Evolutionary conservation across 2,329 filamentous ascomycete genomes (phyloP), one percentile per base, ranked within the genome.

Genomic region (Fusarium incarnatum): DNA sequence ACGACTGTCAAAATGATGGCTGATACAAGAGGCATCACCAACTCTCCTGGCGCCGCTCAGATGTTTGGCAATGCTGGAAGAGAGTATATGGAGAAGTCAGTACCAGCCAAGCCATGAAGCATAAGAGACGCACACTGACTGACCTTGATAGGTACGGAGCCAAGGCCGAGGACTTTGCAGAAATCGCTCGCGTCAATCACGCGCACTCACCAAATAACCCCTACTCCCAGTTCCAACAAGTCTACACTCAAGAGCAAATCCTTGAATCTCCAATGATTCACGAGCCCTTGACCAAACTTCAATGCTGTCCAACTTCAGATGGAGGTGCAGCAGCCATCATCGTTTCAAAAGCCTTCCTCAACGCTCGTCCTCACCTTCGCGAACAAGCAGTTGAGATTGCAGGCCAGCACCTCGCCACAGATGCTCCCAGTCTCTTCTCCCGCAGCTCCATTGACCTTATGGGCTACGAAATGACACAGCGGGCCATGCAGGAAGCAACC

Each of bases 271-370:
- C 93, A 64, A 92, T 89, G 86, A 93, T 98, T 80, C 90, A 93
- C 82, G 89, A 89, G 70, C 95, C 95, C 18, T 87, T 98, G 59
- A 98, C 96, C 62, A 98, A 98, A 83, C 90, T 98, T n/a, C 96
- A 98, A 83, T 98, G 95, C 87, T 98, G 95, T 82, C 95, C 96
- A 2, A 98, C 95, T 2, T 97, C 94, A 1, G 96, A 98, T 80
- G 95, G 95, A 50, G 93, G 91, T 48, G 95, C 94, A 1, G 94
- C 96, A 1, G 93, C 93, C 16, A 91, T 98, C 32, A 84, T 99
- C 54, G 94, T 97, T 57, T 97, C 94, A 1, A 91, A 97, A 81
- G 87, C 86, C 49, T 98, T 98, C 86, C 88, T 98, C 57, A 92
- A 95, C 76, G 91, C 91, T 11, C 88, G 93, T 23, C 94, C 94